Base-by-base conservation (phyloP, 441 rosid species). In the Euphorbia schlechtendalii region DNA sequence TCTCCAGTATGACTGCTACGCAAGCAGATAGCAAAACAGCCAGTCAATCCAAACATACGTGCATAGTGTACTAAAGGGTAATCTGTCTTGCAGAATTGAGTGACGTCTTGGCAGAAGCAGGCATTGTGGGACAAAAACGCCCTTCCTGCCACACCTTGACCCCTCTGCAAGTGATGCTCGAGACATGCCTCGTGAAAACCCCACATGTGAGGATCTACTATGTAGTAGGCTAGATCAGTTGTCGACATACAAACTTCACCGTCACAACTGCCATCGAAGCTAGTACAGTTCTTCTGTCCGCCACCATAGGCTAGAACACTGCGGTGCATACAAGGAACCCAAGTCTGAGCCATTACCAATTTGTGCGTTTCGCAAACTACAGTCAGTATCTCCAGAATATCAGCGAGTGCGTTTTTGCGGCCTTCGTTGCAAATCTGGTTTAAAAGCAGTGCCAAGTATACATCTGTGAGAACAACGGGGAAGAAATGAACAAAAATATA, bases 51-150 rank as follows among this genome's bases (percentile, higher is more conserved):
- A 72, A 89, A 90, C 92, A 88, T 79, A 63, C 90, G 97, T 17
- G 98, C 98, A 71, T 92, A 88, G 65, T 92, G 98, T 36, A 92
- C 98, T 38, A 92, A 70, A 14, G 98, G 98, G 77, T 90, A 90
- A 43, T 92, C 86, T 17, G 88, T 84, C 80, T 89, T 92, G 81
- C 91, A 86, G 74, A 88, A 86, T 27, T 73, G 80, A 32, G 87
- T 85, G 20, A 92, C 76, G 21, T 92, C 92, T 66, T 70, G 69
- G 65, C 83, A 88, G 81, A 90, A 92, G 77, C 89, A 90, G 27
- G 88, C 69, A 63, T 77, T 81, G 59, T 75, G 92, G 61, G 97
- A 86, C 62, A 80, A 78, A 78, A 90, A 88, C 2, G 98, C 91
- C 65, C 82, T 82, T 57, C 98, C 98, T 53, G 89, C 86, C 57